Percentiles rank a stretch among this genome's conserved stretches.
Evolutionary conservation across 352 stramenopile species (phyloP).

Genomic region (Phytopythium chamaehyphon): DNA sequence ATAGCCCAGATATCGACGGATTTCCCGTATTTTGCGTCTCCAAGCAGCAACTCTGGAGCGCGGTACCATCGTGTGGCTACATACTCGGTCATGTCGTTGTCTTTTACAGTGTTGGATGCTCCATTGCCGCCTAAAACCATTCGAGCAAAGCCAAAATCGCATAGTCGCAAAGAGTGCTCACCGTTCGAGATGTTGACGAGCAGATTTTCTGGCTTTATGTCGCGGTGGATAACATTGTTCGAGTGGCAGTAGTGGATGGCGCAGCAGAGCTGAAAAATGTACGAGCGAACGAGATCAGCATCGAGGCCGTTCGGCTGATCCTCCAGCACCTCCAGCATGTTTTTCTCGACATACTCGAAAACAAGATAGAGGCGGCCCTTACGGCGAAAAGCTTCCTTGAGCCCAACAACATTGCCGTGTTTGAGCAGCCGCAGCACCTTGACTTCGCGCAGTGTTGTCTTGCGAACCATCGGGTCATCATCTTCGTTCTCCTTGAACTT

Average conservation of each 20-base stretch:
- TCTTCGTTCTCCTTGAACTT: constrained; percentile 96
- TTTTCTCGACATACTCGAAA: constrained; percentile 98
- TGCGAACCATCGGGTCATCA: constrained; percentile 89
- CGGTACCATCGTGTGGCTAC: constrained; percentile 99
- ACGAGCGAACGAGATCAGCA: constrained; percentile 94
- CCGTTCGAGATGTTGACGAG: constrained; percentile 93
- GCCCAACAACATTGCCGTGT: constrained; percentile 97
- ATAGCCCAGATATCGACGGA: constrained; percentile 95
- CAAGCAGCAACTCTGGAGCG: constrained; percentile 98
- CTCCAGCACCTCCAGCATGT: constrained; percentile 94
- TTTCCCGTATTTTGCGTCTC: constrained; percentile 97
- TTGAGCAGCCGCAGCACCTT: constrained; percentile 98
- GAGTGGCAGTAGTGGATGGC: constrained; percentile 97
- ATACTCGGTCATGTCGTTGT: constrained; percentile 97
- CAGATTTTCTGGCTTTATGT: constrained; percentile 99
- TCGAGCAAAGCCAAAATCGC: constrained; percentile 97
- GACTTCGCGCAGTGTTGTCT: constrained; percentile 94
- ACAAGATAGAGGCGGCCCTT: constrained; percentile 96
- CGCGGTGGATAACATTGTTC: constrained; percentile 96
- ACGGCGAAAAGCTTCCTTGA: constrained; percentile 98
- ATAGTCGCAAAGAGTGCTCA: constrained; percentile 96
- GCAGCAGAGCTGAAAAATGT: constrained; percentile 97
- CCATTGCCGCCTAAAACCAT: constrained; percentile 32
- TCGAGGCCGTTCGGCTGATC: constrained; percentile 86
- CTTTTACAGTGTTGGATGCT: constrained; percentile 41